Evolutionary conservation across 148 eudicot genomes (phyloP).

Genomic region (Hydrangea macrophylla): DNA sequence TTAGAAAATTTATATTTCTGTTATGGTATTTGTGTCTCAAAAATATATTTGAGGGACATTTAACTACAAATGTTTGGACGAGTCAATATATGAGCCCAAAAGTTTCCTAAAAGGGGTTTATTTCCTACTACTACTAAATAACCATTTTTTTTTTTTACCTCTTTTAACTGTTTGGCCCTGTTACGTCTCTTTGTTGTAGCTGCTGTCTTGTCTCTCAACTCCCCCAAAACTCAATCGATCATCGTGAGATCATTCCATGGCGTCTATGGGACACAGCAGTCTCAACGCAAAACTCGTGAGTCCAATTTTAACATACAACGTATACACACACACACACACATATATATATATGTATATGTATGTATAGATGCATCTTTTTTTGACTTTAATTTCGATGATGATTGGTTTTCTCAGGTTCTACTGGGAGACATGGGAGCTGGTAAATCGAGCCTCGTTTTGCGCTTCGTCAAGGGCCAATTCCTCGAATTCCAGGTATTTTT

Average conservation of each 20-base stretch:
- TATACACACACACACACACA: neutral
- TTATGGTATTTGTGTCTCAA: too few species aligned
- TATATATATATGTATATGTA: neutral
- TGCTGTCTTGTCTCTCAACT: neutral
- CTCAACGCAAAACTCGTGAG: constrained; percentile 86
- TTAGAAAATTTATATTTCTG: too few species aligned
- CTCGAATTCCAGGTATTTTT: constrained; percentile 78
- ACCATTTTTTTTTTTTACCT: too few species aligned
- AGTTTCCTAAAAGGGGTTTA: too few species aligned
- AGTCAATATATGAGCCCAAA: too few species aligned
- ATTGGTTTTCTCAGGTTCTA: constrained; percentile 50
- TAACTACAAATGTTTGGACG: too few species aligned
- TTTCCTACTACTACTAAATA: too few species aligned
- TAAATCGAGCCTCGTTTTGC: constrained; percentile 90
- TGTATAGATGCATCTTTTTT: neutral
- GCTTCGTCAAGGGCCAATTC: constrained; percentile 96
- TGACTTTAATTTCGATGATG: constrained; percentile 2
- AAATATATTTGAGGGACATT: too few species aligned
- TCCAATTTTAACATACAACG: too few species aligned
- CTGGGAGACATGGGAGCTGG: constrained; percentile 99
- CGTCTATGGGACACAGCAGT: constrained; percentile 65
- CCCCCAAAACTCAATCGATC: constrained; percentile 1
- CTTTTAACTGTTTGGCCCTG: too few species aligned
- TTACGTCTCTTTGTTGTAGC: neutral
- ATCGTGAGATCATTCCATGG: constrained; percentile 38